Conservation (phyloP, 2,329 filamentous ascomycete species). For the Exophiala lecanii-corni region DNA sequence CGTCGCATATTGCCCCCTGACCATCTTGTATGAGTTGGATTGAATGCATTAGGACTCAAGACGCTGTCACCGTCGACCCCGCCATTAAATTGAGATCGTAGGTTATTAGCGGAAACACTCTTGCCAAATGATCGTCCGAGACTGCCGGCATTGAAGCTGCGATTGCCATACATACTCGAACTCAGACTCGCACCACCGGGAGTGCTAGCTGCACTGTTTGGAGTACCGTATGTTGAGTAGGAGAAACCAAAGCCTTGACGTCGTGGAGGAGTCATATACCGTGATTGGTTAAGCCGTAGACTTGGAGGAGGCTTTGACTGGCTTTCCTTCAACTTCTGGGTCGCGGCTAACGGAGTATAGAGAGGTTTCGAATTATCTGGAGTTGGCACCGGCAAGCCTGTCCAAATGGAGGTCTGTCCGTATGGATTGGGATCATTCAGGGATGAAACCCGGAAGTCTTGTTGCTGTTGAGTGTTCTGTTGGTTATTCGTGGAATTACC, state of each 20-base stretch:
- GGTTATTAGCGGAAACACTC: constrained; percentile 81
- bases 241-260: constrained; percentile 78
- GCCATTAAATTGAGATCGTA: constrained; percentile 70
- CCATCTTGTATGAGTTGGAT: constrained; percentile 60
- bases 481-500: constrained; percentile 51
- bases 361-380: constrained; percentile 75
- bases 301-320: constrained; percentile 39
- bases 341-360: constrained; percentile 78
- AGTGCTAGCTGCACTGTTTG: constrained; percentile 65
- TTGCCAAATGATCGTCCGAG: constrained; percentile 71
- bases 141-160: constrained; percentile 48
- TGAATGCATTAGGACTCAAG: constrained; percentile 78
- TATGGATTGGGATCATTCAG: constrained; percentile 83
- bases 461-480: constrained; percentile 48
- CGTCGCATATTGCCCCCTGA: constrained; percentile 76
- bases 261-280: constrained; percentile 79
- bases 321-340: constrained; percentile 70
- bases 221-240: constrained; percentile 86
- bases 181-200: constrained; percentile 49
- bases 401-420: constrained; percentile 81
- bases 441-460: constrained; percentile 66
- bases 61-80: constrained; percentile 70
- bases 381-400: constrained; percentile 60
- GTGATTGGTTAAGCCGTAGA: constrained; percentile 58
- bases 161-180: constrained; percentile 35